Evolutionary conservation across 768 basidiomycete species (phyloP).

Genomic region (Boletus subcaerulescens): DNA sequence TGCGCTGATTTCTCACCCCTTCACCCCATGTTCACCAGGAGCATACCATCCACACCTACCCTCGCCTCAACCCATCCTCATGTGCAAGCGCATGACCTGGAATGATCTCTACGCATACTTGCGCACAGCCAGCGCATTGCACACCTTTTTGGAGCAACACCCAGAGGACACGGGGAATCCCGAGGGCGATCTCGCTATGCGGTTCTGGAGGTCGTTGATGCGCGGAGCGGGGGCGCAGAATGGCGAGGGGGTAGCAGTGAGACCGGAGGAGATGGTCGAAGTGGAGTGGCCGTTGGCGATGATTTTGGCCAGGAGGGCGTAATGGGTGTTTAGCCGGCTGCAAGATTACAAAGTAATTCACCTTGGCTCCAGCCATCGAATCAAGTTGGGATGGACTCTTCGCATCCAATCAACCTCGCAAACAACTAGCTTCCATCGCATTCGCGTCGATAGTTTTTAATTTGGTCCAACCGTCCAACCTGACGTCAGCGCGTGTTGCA

Average conservation of each 20-base stretch:
- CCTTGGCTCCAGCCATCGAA: too few relatives aligned
- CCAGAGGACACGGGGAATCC: slow-evolving; percentile 49
- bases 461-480: too few relatives aligned
- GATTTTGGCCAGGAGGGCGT: slow-evolving; percentile 18
- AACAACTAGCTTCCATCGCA: too few relatives aligned
- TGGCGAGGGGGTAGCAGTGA: slow-evolving; percentile 9
- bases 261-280: slow-evolving; percentile 30
- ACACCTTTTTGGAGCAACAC: slow-evolving; percentile 61
- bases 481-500: too few relatives aligned
- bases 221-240: slow-evolving; percentile 33
- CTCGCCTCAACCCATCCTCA: slow-evolving; percentile 41
- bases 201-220: slow-evolving; percentile 59
- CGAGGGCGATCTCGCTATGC: slow-evolving; percentile 62
- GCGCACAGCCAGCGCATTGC: slow-evolving; percentile 66
- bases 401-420: too few relatives aligned
- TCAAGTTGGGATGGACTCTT: too few relatives aligned
- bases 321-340: too few relatives aligned
- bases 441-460: too few relatives aligned
- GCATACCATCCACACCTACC: slow-evolving; percentile 39
- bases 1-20: background rate
- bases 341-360: too few relatives aligned
- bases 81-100: slow-evolving; percentile 65
- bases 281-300: slow-evolving; percentile 46
- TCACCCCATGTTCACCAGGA: slow-evolving; percentile 25
- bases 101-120: slow-evolving; percentile 63